A percentile compares a stretch with the other conserved stretches of the same genome.
These are phyloP conservation scores for Nicotiana obtusifolia DNA, from an alignment of 257 asterid genomes.

Conservation along the genomic window DNA sequence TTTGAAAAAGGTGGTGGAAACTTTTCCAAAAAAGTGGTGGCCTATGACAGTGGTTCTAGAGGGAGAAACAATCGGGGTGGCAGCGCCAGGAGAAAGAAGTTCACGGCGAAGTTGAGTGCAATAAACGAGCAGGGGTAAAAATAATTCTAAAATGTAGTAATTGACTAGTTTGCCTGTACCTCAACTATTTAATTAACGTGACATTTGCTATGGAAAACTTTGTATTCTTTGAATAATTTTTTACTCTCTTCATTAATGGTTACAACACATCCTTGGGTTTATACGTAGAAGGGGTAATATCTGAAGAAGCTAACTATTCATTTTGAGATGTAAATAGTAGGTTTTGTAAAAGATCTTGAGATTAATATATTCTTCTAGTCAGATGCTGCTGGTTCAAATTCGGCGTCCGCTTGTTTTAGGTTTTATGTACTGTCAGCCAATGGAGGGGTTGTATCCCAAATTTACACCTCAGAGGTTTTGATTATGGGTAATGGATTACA, in stretches of 20 bases:
- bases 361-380: background rate
- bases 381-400: background rate
- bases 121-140: constrained; percentile 67
- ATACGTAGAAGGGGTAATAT: too few species aligned
- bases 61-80: constrained; percentile 22
- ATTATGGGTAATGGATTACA: background rate
- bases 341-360: background rate
- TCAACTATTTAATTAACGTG: too few species aligned
- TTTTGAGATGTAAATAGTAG: constrained; percentile 13
- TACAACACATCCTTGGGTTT: background rate
- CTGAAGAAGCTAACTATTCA: background rate
- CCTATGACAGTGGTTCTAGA: background rate
- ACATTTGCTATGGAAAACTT: too few species aligned
- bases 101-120: constrained; percentile 44
- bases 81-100: constrained; percentile 32
- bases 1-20: constrained; percentile 9
- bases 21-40: background rate
- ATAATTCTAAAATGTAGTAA: too few species aligned
- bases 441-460: constrained; percentile 9
- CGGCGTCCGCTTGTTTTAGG: background rate
- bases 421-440: background rate
- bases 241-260: too few species aligned
- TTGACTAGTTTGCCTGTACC: background rate
- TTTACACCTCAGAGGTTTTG: background rate
- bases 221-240: too few species aligned